Percentiles rank a stretch among this genome's conserved stretches.
Evolutionary conservation across 805 yeast species (phyloP).

Genomic region (Maudiozyma turicensis): DNA sequence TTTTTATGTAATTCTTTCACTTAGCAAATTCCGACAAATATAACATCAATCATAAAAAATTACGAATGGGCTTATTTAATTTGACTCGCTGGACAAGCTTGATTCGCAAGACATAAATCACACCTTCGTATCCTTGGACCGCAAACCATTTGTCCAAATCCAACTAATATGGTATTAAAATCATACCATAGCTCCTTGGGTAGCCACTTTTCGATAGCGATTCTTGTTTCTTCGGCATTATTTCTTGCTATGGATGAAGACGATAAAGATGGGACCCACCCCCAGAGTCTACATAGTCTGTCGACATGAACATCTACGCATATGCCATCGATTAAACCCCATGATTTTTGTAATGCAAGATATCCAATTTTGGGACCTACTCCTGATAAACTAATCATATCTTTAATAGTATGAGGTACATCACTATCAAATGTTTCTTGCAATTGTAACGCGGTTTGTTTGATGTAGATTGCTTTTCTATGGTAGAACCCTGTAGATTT

Average conservation of each 20-base stretch:
- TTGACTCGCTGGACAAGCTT: constrained; percentile 42
- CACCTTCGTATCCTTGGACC: constrained; percentile 61
- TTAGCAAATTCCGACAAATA: too few species aligned
- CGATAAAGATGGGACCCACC: constrained; percentile 42
- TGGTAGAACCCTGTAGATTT: constrained; percentile 76
- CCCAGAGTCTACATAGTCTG: constrained; percentile 67
- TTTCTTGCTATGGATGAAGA: constrained; percentile 15
- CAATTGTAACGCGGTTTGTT: constrained; percentile 46
- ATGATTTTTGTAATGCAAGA: constrained; percentile 67
- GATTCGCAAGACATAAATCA: constrained; percentile 54
- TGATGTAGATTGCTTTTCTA: constrained; percentile 63
- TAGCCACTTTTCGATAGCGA: constrained; percentile 60
- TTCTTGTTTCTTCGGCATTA: constrained; percentile 69
- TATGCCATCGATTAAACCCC: constrained; percentile 66
- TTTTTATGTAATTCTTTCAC: too few species aligned
- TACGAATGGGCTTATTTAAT: neutral
- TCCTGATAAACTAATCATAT: constrained; percentile 65
- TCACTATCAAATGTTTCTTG: constrained; percentile 46
- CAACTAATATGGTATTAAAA: constrained; percentile 76
- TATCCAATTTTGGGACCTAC: constrained; percentile 95
- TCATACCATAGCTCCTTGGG: constrained; percentile 69
- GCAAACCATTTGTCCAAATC: constrained; percentile 87
- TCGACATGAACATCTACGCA: constrained; percentile 91
- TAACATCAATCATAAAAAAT: too few species aligned
- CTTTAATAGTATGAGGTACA: constrained; percentile 60